Evolutionary conservation across 2,329 filamentous ascomycete genomes (phyloP), one percentile per base, ranked within the genome.

Genomic region (Phaeosphaeriaceae sp.): DNA sequence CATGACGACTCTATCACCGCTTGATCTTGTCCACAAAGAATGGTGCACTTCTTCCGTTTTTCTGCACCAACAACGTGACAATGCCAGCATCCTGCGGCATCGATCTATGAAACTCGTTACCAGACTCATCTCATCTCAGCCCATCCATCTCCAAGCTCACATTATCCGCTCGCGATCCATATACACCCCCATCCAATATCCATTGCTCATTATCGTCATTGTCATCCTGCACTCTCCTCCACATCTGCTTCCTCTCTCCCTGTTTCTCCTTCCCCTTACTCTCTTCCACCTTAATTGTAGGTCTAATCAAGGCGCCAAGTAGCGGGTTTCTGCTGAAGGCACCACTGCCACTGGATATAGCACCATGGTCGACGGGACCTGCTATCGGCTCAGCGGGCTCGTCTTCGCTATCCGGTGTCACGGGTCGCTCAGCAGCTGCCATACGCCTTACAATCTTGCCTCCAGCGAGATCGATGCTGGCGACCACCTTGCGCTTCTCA

Each of bases 401-500:
- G 7, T 82, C 86, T 3, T 79, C 79, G 3, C 85, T 86, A 22
- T 76, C 74, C 0, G 75, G 74, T 19, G 77, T 79, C 48, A 84
- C 80, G 61, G 90, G 88, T 20, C 85, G 76, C 4, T 88, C 84
- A n/a, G 81, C 73, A 27, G 79, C 76, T 17, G 85, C 86, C 85
- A 91, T 91, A 66, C 86, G 86, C 58, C 86, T 87, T 4, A 95
- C 88, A 2, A 96, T 87, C 68, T 89, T 93, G 19, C 90, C 89
- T 0, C 89, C 89, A 9, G 89, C 88, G 0, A 97, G 80, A 73
- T 97, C 92, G 60, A 97, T 91, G 71, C 91, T 94, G 65, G 96
- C 86, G 1, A 97, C 90, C 59, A 95, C 89, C 67, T 86, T 87
- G 57, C 91, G 85, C 84, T 94, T 96, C 80, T 97, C 93, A 77